Evolutionary conservation across 2,329 filamentous ascomycete species (phyloP), one percentile per base, ranked within the genome.

Genomic region (Talaromyces sp.): DNA sequence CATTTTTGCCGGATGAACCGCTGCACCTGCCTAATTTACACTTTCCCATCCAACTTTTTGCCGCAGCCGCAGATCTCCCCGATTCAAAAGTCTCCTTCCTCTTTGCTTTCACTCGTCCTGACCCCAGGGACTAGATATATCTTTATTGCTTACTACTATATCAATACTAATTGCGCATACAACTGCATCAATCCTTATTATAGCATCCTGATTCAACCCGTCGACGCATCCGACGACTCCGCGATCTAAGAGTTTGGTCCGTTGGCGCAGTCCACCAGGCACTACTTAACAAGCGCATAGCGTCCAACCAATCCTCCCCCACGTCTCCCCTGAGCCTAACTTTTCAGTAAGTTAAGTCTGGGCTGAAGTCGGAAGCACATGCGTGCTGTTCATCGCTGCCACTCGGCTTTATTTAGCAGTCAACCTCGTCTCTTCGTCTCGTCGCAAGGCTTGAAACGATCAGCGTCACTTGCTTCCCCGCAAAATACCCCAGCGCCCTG

Each of bases 321-420:
- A 59, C 23, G 28, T n/a, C 39, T 39, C 35, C 25, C 18, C 59
- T 14, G 37, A 21, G 48, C 48, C n/a, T 35, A 35, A 35, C 12
- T 25, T 48, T 25, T 9, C 33, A 35, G 33, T 35, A 23, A 48
- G 12, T 48, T 31, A 52, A 52, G 33, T 21, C 25, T 42, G 37
- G 55, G 50, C 58, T 61, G 28, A 21, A 57, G 33, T 66, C 50
- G 64, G 50, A 57, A 67, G 72, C 74, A 73, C 70, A 77, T 77
- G 75, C 75, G 69, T 69, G 68, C 71, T 67, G 66, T 70, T 64
- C 66, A 68, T 28, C 55, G 71, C 56, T 67, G 70, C 65, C 71
- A 72, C 68, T 69, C 73, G 65, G 62, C 71, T 60, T 63, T 67
- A 63, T 68, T 71, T 69, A 72, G 74, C 70, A 71, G 70, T 68